Base-by-base conservation (phyloP, 768 basidiomycete species). In the Sarcomyxa edulis region DNA sequence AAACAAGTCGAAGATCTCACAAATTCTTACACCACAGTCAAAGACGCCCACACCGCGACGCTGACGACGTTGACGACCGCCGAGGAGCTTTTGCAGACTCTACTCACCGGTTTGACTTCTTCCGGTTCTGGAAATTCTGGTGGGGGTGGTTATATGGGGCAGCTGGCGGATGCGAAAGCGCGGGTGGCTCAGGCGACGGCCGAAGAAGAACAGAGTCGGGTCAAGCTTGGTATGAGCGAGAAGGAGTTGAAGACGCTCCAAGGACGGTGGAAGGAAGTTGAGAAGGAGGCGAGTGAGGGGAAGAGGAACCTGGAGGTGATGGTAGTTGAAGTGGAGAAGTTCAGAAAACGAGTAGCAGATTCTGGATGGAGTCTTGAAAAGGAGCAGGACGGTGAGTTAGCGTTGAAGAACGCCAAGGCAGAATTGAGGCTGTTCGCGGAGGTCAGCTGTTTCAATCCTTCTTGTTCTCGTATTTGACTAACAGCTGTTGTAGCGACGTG, bases 91-190 rank as follows among this genome's bases (percentile, higher is more conserved):
- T 72, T 98, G 0, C 95, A 98, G 58, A 90, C 91, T 0, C 78
- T 98, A 14, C 71, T 95, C 32, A 98, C 95, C 0, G 96, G 96
- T 30, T 77, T 97, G 7, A 81, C 92, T 1, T 84, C 86, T 4
- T 71, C 66, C 27, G 72, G 72, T 35, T 60, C 69, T 20, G 78
- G 76, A 42, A 80, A 78, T 27, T 74, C 78, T 12, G 76, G 79
- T 7, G 82, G 86, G 7, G 91, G 93, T 2, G 96, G 96, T 0
- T 98, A 97, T 59, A 84, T 98, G 80, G 96, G 93, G 14, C 94
- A 97, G 57, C 76, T 99, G 28, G 87, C 93, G 1, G 81, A 89
- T 10, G 88, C 93, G 0, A 80, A 81, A 49, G 76, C 76, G 2
- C 77, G 79, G 3, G 62, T 84, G 0, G 80, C 91, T 0, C 84